Percentiles rank a stretch among this genome's conserved stretches.
These are phyloP conservation scores for Haplosporangium sp. DNA, from an alignment of 371 early-diverging fungal genomes.

Conservation along the genomic window DNA sequence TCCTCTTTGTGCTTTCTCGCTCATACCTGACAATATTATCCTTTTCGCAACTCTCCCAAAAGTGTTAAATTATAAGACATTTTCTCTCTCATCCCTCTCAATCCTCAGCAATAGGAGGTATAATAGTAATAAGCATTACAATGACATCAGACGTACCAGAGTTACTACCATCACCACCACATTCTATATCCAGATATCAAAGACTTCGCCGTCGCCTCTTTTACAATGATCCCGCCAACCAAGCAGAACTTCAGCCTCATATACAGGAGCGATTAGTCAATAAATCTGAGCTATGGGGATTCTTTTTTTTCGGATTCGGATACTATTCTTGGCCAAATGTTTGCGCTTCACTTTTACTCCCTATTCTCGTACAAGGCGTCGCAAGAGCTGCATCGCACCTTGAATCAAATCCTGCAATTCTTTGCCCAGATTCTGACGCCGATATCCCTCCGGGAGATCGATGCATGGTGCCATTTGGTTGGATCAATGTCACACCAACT, in stretches of 20 bases:
- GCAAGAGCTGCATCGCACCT: slow-evolving; percentile 32
- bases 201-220: slow-evolving; percentile 27
- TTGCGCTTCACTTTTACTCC: slow-evolving; percentile 34
- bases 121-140: not conserved
- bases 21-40: too few species aligned
- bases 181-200: not conserved
- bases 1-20: too few species aligned
- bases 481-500: slow-evolving; percentile 42
- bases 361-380: slow-evolving; percentile 36
- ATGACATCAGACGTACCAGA: slow-evolving; percentile 3
- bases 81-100: not conserved
- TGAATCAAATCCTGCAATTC: slow-evolving; percentile 22
- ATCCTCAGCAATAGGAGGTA: not conserved
- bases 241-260: slow-evolving; percentile 31
- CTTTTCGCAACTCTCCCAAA: not conserved
- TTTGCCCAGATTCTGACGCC: slow-evolving; percentile 26
- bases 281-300: slow-evolving; percentile 47
- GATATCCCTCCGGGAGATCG: slow-evolving; percentile 32
- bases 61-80: not conserved
- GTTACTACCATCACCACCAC: not conserved
- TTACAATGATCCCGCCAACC: slow-evolving; percentile 24
- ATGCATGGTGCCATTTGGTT: slow-evolving; percentile 45
- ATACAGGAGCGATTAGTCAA: slow-evolving; percentile 29
- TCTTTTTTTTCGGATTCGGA: slow-evolving; percentile 49
- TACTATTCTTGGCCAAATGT: slow-evolving; percentile 41